Conservation (phyloP, 2,329 filamentous ascomycete species). For the Stemphylium beticola region DNA sequence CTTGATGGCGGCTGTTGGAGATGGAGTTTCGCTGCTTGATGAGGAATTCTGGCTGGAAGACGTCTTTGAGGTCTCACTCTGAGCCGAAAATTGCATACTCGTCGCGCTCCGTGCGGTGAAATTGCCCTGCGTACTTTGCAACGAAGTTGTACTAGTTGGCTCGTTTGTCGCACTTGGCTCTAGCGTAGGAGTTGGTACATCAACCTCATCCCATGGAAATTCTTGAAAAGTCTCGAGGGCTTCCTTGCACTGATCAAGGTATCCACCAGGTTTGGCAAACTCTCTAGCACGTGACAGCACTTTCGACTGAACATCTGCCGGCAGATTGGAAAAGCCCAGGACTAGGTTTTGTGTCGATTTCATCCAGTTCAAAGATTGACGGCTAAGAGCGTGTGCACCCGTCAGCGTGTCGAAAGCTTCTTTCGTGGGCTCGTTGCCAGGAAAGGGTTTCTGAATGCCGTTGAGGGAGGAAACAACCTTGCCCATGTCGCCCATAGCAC, state of each 20-base stretch:
- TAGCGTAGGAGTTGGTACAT: conserved; percentile 1
- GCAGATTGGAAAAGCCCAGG: conserved; percentile 11
- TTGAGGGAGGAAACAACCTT: conserved; percentile 19
- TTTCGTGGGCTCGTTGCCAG: conserved; percentile 5
- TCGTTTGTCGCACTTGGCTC: neutral
- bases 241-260: conserved; percentile 4
- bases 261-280: conserved; percentile 2
- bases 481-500: conserved; percentile 5
- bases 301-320: conserved; percentile 8
- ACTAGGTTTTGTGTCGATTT: conserved; percentile 15
- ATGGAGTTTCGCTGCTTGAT: neutral
- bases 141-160: neutral
- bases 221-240: conserved; percentile 18
- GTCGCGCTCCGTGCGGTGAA: neutral
- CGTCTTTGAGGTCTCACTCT: neutral
- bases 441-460: conserved; percentile 21
- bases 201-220: conserved; percentile 18
- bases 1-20: neutral
- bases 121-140: neutral
- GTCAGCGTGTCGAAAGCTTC: conserved; percentile 3
- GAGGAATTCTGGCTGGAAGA: neutral
- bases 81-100: neutral
- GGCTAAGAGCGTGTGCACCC: conserved; percentile 13
- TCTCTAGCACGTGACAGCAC: neutral
- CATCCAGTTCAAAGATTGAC: conserved; percentile 18